A percentile compares a stretch with the other conserved stretches of the same genome.
Evolutionary conservation across 163 green algal genomes (phyloP).

Genomic region (Chlorella variabilis): DNA sequence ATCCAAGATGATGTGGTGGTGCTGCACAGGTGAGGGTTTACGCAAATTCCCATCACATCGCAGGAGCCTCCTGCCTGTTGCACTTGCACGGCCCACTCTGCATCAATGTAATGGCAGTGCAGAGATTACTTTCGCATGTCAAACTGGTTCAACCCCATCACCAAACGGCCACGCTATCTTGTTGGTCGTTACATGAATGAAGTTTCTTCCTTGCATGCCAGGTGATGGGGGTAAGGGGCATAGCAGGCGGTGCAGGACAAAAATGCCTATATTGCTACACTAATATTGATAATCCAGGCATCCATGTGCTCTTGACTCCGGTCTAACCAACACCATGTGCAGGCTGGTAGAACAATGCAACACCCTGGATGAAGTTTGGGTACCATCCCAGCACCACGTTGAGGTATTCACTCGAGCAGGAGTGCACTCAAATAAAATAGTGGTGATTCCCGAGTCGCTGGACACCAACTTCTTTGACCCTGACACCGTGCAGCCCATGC

Average conservation of each 20-base stretch:
- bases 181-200: constrained; percentile 31
- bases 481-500: constrained; percentile 3
- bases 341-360: constrained; percentile 29
- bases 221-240: neutral
- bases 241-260: too few relatives aligned
- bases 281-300: too few relatives aligned
- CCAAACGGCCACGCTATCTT: constrained; percentile 2
- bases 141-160: constrained; percentile 7
- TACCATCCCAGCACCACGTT: constrained; percentile 13
- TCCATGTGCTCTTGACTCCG: too few relatives aligned
- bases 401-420: constrained; percentile 4
- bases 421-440: neutral
- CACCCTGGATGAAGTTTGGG: constrained; percentile 17
- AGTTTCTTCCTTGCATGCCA: constrained; percentile 3
- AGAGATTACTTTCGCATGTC: neutral
- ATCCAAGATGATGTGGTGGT: constrained; percentile 19
- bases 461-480: constrained; percentile 24
- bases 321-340: too few relatives aligned
- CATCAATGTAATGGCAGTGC: neutral
- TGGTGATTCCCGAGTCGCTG: constrained; percentile 20
- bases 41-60: neutral
- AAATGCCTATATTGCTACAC: too few relatives aligned
- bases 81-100: neutral
- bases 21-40: neutral
- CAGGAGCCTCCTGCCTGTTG: neutral